Evolutionary conservation across 108 stramenopile genomes (phyloP).

Genomic region (Pelagomonas calceolata): DNA sequence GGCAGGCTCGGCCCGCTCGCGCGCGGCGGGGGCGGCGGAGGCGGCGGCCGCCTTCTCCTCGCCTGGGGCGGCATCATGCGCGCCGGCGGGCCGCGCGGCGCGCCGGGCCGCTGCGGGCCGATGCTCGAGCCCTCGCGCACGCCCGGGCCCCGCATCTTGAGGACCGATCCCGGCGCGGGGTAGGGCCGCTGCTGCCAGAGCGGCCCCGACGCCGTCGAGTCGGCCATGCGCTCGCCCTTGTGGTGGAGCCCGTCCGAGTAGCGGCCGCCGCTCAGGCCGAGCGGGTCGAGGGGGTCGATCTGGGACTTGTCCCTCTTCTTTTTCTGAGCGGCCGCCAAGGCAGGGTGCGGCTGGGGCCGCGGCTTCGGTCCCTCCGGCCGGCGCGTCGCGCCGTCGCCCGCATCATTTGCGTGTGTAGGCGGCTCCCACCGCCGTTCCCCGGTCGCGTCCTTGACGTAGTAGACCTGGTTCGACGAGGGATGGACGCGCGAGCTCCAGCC

Average conservation of each 20-base stretch:
- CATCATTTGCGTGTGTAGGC: not conserved
- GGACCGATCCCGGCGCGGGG: not conserved
- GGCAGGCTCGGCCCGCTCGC: too few species aligned
- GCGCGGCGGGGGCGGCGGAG: too few species aligned
- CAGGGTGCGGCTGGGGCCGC: not conserved
- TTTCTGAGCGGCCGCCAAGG: not conserved
- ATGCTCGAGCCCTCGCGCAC: not conserved
- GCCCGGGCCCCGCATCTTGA: not conserved
- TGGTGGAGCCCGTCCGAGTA: not conserved
- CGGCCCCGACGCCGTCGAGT: not conserved
- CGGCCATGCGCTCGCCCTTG: slow-evolving; percentile 1
- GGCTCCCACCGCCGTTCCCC: not conserved
- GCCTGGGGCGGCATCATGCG: too few species aligned
- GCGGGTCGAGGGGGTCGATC: not conserved
- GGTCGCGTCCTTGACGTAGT: not conserved
- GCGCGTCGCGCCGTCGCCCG: too few species aligned
- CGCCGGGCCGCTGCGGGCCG: too few species aligned
- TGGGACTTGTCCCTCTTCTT: not conserved
- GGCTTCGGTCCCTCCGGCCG: not conserved
- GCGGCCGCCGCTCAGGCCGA: not conserved
- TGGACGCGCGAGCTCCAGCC: not conserved
- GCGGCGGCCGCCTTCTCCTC: too few species aligned
- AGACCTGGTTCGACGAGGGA: not conserved
- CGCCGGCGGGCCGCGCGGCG: too few species aligned
- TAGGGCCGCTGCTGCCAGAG: slow-evolving; percentile 2